Evolutionary conservation across 2,329 filamentous ascomycete genomes (phyloP).

Genomic region (Fusarium fujikuroi): DNA sequence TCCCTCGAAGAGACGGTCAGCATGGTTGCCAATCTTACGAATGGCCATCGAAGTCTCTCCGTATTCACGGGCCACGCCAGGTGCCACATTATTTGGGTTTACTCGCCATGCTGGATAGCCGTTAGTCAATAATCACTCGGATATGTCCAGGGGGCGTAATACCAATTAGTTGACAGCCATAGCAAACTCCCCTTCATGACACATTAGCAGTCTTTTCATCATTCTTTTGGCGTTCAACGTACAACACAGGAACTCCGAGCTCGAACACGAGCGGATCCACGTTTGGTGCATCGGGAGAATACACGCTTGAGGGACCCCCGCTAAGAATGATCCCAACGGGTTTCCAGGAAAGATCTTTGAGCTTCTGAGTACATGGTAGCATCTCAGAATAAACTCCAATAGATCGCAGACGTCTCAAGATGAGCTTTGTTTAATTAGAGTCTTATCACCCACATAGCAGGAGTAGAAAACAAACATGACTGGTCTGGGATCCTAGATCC

Average conservation of each 20-base stretch:
- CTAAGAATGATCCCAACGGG: not conserved
- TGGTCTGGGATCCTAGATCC: not conserved
- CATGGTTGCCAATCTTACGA: not conserved
- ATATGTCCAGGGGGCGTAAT: not conserved
- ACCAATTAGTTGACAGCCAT: not conserved
- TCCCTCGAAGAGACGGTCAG: not conserved
- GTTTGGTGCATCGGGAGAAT: not conserved
- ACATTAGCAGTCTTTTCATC: not conserved
- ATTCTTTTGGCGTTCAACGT: not conserved
- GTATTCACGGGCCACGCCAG: not conserved
- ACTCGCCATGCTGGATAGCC: not conserved
- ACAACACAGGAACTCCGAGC: not conserved
- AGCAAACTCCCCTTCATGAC: not conserved
- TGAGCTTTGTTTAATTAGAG: not conserved
- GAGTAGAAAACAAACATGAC: not conserved
- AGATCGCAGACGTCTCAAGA: not conserved
- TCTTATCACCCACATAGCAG: not conserved
- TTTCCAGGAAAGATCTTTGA: not conserved
- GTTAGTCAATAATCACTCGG: not conserved
- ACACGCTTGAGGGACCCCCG: not conserved
- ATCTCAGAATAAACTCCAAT: not conserved
- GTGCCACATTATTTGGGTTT: not conserved
- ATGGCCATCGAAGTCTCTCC: not conserved
- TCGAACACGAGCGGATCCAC: not conserved
- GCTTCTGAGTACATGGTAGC: not conserved